Evolutionary conservation across 148 eudicot species (phyloP).

Genomic region (Tetragonia tetragonoides): DNA sequence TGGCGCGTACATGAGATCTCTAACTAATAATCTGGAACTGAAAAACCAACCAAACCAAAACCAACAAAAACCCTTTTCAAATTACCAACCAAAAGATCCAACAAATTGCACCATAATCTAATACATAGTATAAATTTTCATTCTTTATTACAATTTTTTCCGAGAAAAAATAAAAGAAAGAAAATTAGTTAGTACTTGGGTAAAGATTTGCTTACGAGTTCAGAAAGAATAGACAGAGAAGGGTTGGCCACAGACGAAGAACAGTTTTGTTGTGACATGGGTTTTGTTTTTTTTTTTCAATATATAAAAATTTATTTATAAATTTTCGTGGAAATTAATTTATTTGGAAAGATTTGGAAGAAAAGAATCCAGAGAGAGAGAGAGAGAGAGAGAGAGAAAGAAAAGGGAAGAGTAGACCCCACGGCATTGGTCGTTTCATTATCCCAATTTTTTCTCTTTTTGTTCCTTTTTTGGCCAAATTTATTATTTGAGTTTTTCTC

Average conservation of each 20-base stretch:
- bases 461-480: background rate
- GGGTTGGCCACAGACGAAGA: slow-evolving; percentile 25
- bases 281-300: background rate
- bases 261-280: slow-evolving; percentile 10
- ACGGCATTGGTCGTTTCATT: slow-evolving; percentile 14
- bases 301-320: slow-evolving; percentile 23
- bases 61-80: slow-evolving; percentile 29
- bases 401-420: slow-evolving; percentile 29
- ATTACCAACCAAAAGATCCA: background rate
- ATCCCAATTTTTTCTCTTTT: background rate
- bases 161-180: background rate
- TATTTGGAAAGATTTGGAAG: slow-evolving; percentile 11
- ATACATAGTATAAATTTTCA: background rate
- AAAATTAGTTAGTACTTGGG: slow-evolving; percentile 1
- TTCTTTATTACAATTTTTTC: background rate
- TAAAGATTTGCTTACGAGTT: slow-evolving; percentile 34
- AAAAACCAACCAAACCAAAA: slow-evolving; percentile 9
- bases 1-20: slow-evolving; percentile 70
- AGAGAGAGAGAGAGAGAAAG: background rate
- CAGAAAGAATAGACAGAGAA: slow-evolving; percentile 28
- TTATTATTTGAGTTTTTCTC: no score
- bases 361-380: slow-evolving; percentile 3
- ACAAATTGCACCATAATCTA: background rate
- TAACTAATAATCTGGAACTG: slow-evolving; percentile 33
- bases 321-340: background rate